Percentiles rank a stretch among this genome's conserved stretches.
These are phyloP conservation scores for Lentinus polychrous DNA, from an alignment of 1,284 basidiomycete species.

Conservation along the genomic window DNA sequence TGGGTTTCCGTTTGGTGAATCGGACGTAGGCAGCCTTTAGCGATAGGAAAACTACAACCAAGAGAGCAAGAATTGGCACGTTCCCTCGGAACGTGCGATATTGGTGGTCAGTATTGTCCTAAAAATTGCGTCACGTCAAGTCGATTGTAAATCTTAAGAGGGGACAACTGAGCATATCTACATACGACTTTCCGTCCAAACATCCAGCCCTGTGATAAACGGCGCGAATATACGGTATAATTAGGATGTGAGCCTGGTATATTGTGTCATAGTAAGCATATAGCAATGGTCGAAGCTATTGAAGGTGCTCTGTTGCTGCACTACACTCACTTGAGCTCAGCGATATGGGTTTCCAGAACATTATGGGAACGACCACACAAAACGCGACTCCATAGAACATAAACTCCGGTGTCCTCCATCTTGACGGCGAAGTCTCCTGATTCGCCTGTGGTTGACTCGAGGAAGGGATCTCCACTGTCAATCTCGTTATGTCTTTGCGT, in stretches of 20 bases:
- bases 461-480: slow-evolving; percentile 45
- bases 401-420: slow-evolving; percentile 87
- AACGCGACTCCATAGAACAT: slow-evolving; percentile 68
- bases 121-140: slow-evolving; percentile 4
- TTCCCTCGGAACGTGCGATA: slow-evolving; percentile 80
- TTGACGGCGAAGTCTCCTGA: slow-evolving; percentile 25
- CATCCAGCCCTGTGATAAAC: slow-evolving; percentile 66
- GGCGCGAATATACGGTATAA: slow-evolving; percentile 52
- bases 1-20: neutral
- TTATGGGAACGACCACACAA: slow-evolving; percentile 59
- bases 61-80: slow-evolving; percentile 50
- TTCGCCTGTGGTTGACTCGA: slow-evolving; percentile 21
- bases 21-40: slow-evolving; percentile 32
- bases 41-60: slow-evolving; percentile 41
- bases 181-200: slow-evolving; percentile 61
- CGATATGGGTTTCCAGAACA: slow-evolving; percentile 77
- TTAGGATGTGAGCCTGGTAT: slow-evolving; percentile 66
- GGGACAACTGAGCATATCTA: slow-evolving; percentile 13
- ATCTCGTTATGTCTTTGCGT: slow-evolving; percentile 29
- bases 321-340: slow-evolving; percentile 57
- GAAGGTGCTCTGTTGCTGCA: neutral
- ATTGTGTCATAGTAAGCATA: neutral
- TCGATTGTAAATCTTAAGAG: slow-evolving; percentile 2
- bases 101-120: slow-evolving; percentile 86
- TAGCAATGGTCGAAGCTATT: neutral